Conservation (phyloP, 179 eudicot genomes). For the Corrigiola litoralis region DNA sequence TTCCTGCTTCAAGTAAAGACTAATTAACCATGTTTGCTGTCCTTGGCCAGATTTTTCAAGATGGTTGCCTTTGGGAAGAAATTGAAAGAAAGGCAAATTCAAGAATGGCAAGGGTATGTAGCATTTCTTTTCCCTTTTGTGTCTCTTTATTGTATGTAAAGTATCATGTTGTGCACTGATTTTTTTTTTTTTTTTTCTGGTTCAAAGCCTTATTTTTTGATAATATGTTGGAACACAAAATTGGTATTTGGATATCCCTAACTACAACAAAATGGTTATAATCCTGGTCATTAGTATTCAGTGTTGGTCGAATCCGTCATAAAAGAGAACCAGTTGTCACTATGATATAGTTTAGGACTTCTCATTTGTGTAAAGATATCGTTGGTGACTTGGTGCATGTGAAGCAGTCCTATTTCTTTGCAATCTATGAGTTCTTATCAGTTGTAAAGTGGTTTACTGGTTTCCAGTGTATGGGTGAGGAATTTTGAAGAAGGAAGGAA, state of each 20-base stretch:
- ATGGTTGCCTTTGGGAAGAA: constrained; percentile 86
- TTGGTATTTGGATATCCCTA: background rate
- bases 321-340: too few relatives aligned
- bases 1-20: background rate
- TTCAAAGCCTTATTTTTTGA: background rate
- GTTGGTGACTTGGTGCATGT: background rate
- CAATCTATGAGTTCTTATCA: too few relatives aligned
- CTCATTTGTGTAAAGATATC: background rate
- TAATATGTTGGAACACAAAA: background rate
- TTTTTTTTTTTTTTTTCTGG: background rate
- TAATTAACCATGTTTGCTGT: background rate
- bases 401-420: too few relatives aligned
- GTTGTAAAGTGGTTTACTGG: too few relatives aligned
- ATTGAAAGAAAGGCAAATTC: constrained; percentile 68
- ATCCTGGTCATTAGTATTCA: background rate
- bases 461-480: background rate
- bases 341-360: background rate
- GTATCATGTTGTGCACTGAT: background rate
- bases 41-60: constrained; percentile 17
- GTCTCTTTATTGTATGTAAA: background rate
- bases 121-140: background rate
- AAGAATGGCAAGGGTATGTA: constrained; percentile 77
- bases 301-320: background rate
- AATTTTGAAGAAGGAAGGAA: background rate
- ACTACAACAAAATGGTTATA: background rate